Percentiles rank a stretch among this genome's conserved stretches.
Evolutionary conservation across 345 rosid genomes (phyloP).

Genomic region (Sonneratia alba): DNA sequence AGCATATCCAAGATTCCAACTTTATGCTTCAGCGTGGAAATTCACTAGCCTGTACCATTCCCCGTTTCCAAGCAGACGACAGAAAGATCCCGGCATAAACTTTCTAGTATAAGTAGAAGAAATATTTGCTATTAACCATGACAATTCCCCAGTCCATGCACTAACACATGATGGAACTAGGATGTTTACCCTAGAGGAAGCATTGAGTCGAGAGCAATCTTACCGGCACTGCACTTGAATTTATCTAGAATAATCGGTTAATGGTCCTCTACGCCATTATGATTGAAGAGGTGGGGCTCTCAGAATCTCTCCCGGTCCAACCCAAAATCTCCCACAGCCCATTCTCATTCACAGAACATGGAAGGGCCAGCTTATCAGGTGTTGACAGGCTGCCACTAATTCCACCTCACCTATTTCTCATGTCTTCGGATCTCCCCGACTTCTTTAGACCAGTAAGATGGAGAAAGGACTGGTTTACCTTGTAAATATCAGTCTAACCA

Average conservation of each 20-base stretch:
- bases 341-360: constrained; percentile 74
- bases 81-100: too few species aligned
- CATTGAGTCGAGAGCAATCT: not conserved
- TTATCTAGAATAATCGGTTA: not conserved
- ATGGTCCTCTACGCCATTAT: not conserved
- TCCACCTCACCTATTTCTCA: not conserved
- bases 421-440: not conserved
- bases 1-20: not conserved
- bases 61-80: too few species aligned
- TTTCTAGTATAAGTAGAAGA: too few species aligned
- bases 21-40: not conserved
- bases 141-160: too few species aligned
- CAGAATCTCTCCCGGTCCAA: not conserved
- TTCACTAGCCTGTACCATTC: too few species aligned
- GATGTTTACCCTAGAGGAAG: not conserved
- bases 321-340: constrained; percentile 8
- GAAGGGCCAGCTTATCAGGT: constrained; percentile 14
- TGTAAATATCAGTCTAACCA: too few species aligned
- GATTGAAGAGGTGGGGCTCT: not conserved
- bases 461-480: not conserved
- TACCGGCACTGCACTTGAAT: not conserved
- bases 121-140: too few species aligned
- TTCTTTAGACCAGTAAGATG: not conserved
- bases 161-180: too few species aligned
- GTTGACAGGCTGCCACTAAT: constrained; percentile 15